Conservation (phyloP, 2,329 filamentous ascomycete species). For the Aotearoamyces nothofagi region DNA sequence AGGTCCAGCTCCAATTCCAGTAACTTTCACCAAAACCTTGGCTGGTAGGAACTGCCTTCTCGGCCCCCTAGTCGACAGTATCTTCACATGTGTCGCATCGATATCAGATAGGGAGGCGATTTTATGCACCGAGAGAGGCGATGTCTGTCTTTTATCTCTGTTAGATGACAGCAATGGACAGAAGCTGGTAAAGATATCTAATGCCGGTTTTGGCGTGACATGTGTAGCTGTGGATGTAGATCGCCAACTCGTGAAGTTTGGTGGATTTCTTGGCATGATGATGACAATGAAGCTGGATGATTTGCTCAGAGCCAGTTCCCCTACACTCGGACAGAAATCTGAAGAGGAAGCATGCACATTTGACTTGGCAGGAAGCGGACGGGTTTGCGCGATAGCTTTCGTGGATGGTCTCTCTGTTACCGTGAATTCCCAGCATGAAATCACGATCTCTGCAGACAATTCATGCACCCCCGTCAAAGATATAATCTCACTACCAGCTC, state of each 20-base stretch:
- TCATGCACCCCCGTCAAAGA: slow-evolving; percentile 17
- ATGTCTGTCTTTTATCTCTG: slow-evolving; percentile 83
- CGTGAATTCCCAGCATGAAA: slow-evolving; percentile 60
- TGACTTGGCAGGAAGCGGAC: slow-evolving; percentile 21
- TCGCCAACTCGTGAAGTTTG: slow-evolving; percentile 20
- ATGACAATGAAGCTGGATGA: slow-evolving; percentile 34
- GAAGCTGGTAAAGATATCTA: slow-evolving; percentile 51
- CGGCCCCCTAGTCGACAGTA: slow-evolving; percentile 66
- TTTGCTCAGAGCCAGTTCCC: too few species aligned
- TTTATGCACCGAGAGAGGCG: slow-evolving; percentile 74
- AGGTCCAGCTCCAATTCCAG: slow-evolving; percentile 22
- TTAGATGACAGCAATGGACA: slow-evolving; percentile 62
- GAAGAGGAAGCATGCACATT: slow-evolving; percentile 12
- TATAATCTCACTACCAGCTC: slow-evolving; percentile 40
- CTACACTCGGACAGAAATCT: too few species aligned
- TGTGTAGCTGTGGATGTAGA: slow-evolving; percentile 22
- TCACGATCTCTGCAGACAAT: slow-evolving; percentile 37
- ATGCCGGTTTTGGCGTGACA: slow-evolving; percentile 44
- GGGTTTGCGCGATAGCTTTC: slow-evolving; percentile 53
- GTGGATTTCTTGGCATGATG: slow-evolving; percentile 24
- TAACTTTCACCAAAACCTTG: slow-evolving; percentile 63
- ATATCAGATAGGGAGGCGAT: slow-evolving; percentile 63
- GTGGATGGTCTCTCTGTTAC: slow-evolving; percentile 53
- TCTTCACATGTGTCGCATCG: slow-evolving; percentile 63
- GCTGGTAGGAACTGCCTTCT: slow-evolving; percentile 79